These are phyloP conservation scores for Brassica hybrid DNA, from an alignment of 441 rosid genomes.

Conservation along the genomic window DNA sequence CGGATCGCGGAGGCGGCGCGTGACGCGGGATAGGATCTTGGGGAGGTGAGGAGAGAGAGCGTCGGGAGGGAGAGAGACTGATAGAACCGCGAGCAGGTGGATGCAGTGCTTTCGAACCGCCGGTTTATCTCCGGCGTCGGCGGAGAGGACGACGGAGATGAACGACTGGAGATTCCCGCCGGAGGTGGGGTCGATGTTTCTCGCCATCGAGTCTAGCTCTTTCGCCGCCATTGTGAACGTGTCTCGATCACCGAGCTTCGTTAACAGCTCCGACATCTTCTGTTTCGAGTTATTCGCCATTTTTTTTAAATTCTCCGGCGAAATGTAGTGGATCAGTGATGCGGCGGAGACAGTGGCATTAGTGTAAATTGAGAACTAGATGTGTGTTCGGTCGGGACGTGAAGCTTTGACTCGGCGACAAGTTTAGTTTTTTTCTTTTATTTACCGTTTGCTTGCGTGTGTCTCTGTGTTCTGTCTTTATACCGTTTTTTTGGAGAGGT, in stretches of 20 bases:
- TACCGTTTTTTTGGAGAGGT: conserved; percentile 26
- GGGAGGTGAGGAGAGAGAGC: conserved; percentile 66
- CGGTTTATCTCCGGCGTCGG: conserved; percentile 71
- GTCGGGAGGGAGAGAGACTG: conserved; percentile 51
- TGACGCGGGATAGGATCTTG: conserved; percentile 65
- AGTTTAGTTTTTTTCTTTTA: not conserved
- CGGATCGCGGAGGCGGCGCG: conserved; percentile 78
- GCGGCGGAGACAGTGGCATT: conserved; percentile 42
- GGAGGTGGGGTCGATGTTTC: conserved; percentile 56
- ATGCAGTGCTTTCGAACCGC: conserved; percentile 79
- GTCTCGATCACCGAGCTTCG: conserved; percentile 88
- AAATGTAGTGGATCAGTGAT: not conserved
- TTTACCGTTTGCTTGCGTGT: conserved; percentile 12
- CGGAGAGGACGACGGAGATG: conserved; percentile 72
- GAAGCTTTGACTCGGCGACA: not conserved
- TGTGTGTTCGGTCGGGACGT: conserved; percentile 31
- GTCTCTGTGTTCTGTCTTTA: conserved; percentile 17
- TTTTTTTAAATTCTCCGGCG: conserved; percentile 28
- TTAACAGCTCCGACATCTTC: conserved; percentile 56
- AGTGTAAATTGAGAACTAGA: conserved; percentile 27
- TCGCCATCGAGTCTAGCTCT: conserved; percentile 79
- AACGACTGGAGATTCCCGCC: conserved; percentile 55
- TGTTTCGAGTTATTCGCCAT: conserved; percentile 66
- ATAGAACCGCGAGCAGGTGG: conserved; percentile 61
- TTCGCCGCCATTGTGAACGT: conserved; percentile 69